These are phyloP conservation scores for Colletotrichum godetiae DNA, from an alignment of 2,329 filamentous ascomycete genomes.

Conservation along the genomic window DNA sequence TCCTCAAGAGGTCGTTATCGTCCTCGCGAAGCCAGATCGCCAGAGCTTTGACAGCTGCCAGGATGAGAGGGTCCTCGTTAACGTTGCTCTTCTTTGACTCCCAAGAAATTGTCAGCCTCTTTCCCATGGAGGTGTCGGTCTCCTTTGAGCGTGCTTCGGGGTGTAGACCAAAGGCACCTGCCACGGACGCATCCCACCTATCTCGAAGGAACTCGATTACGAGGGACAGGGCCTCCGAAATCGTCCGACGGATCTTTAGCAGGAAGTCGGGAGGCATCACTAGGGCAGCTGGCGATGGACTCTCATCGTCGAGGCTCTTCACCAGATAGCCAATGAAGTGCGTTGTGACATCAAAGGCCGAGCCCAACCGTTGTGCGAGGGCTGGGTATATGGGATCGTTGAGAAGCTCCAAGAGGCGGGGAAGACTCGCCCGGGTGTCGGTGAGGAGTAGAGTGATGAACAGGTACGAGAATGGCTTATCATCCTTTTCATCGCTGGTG, in stretches of 20 bases:
- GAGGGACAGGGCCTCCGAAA: slow-evolving; percentile 72
- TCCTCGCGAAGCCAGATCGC: slow-evolving; percentile 78
- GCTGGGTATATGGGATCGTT: slow-evolving; percentile 64
- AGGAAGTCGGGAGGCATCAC: slow-evolving; percentile 68
- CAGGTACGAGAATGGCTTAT: slow-evolving; percentile 70
- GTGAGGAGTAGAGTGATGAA: slow-evolving; percentile 74
- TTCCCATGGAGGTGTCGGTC: slow-evolving; percentile 57
- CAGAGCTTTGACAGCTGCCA: slow-evolving; percentile 67
- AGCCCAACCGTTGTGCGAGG: slow-evolving; percentile 65
- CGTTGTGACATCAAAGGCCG: slow-evolving; percentile 71
- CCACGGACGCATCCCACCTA: slow-evolving; percentile 75
- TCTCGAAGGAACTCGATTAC: slow-evolving; percentile 75
- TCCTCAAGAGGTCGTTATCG: slow-evolving; percentile 68
- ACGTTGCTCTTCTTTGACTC: slow-evolving; percentile 62
- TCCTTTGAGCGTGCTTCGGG: slow-evolving; percentile 61
- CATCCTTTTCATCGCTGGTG: slow-evolving; percentile 51
- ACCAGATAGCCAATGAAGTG: slow-evolving; percentile 70
- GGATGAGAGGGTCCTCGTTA: slow-evolving; percentile 67
- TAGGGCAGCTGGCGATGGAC: slow-evolving; percentile 46
- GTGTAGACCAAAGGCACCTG: slow-evolving; percentile 71
- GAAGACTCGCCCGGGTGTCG: slow-evolving; percentile 72
- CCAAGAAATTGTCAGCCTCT: slow-evolving; percentile 65
- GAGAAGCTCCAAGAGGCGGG: slow-evolving; percentile 67
- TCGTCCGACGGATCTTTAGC: slow-evolving; percentile 68
- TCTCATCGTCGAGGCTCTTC: slow-evolving; percentile 61